Evolutionary conservation across 106 monocot species (phyloP).

Genomic region (Dioscorea zingiberensis): DNA sequence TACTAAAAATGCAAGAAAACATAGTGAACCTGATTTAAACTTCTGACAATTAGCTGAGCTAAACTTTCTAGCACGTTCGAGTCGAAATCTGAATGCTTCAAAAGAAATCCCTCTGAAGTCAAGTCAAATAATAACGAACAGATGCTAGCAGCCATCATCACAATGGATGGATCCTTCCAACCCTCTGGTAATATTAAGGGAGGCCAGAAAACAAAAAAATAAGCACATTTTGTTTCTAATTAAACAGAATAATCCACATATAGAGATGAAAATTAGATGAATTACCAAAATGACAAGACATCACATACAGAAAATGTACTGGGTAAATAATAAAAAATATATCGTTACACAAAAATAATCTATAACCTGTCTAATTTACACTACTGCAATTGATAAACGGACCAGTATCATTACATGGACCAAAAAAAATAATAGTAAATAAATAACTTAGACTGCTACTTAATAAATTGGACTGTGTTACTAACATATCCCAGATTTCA

Average conservation of each 20-base stretch:
- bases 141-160: conserved; percentile 62
- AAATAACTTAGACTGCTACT: not conserved
- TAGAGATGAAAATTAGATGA: not conserved
- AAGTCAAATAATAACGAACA: conserved; percentile 63
- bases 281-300: not conserved
- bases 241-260: not conserved
- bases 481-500: not conserved
- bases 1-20: not conserved
- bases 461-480: not conserved
- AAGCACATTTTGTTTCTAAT: not conserved
- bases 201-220: not conserved
- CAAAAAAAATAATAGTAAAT: too few relatives aligned
- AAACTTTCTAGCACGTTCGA: conserved; percentile 31
- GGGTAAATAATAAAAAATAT: not conserved
- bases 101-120: conserved; percentile 68
- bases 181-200: conserved; percentile 20
- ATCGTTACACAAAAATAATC: not conserved
- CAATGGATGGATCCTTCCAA: conserved; percentile 33
- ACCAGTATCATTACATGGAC: too few relatives aligned
- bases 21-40: conserved; percentile 81
- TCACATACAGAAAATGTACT: not conserved
- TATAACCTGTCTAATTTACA: not conserved
- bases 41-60: conserved; percentile 42
- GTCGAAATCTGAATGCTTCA: conserved; percentile 33
- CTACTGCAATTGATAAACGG: too few relatives aligned